phyloP scores from a whole-genome alignment of 257 asterid species.

The Penstemon eatonii region DNA sequence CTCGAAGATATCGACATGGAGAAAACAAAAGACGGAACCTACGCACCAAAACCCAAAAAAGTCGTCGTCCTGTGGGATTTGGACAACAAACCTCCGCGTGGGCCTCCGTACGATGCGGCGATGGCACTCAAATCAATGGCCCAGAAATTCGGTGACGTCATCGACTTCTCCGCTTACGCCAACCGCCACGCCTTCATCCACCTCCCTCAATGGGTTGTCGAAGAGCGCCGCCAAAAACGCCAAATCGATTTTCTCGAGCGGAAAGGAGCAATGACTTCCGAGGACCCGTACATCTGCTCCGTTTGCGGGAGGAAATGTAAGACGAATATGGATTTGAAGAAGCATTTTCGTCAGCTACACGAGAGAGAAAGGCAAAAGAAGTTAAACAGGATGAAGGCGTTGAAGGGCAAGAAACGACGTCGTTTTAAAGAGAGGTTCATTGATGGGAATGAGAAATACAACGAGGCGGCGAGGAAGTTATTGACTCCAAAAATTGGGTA shows the following conservation, averaged over 20 bases:
- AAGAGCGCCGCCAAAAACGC: conserved; percentile 67
- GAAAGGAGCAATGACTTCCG: conserved; percentile 30
- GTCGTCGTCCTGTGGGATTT: conserved; percentile 88
- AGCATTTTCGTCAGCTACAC: conserved; percentile 80
- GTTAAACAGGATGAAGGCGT: conserved; percentile 63
- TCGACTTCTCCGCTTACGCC: conserved; percentile 83
- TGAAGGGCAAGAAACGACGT: conserved; percentile 88
- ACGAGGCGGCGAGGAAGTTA: conserved; percentile 67
- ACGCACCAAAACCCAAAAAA: conserved; percentile 67
- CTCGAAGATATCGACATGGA: conserved; percentile 80
- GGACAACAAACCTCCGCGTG: conserved; percentile 96
- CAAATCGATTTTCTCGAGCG: conserved; percentile 64
- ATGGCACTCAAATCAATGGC: conserved; percentile 62
- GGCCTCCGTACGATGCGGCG: conserved; percentile 90
- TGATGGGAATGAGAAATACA: conserved; percentile 72
- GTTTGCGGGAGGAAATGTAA: conserved; percentile 85
- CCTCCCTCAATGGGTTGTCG: conserved; percentile 80
- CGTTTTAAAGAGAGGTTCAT: conserved; percentile 73
- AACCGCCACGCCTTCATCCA: conserved; percentile 91
- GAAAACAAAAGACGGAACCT: conserved; percentile 55
- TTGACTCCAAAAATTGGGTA: conserved; percentile 69
- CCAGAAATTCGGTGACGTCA: conserved; percentile 70
- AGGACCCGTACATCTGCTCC: conserved; percentile 65
- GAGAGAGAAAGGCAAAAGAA: conserved; percentile 90
- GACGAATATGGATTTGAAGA: conserved; percentile 67